phyloP scores from a whole-genome alignment of 495 filamentous ascomycete genomes.

The Penicillium odoratum region DNA sequence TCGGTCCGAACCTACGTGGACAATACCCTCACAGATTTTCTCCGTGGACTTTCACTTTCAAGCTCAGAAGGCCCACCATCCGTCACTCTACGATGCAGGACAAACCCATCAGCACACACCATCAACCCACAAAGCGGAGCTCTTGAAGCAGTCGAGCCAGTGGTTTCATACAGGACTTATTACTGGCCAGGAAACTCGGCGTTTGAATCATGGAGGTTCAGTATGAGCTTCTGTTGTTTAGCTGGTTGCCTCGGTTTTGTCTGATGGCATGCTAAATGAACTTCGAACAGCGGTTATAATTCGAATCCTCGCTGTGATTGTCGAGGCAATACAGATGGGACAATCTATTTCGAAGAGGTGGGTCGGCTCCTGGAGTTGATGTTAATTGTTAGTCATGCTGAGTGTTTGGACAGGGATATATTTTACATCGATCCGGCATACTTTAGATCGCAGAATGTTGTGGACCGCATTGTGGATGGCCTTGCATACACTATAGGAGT shows the following conservation, averaged over 20 bases:
- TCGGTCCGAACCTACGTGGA: slow-evolving; percentile 37
- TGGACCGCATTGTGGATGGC: slow-evolving; percentile 80
- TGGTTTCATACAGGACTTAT: slow-evolving; percentile 29
- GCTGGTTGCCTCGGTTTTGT: not conserved
- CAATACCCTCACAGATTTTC: slow-evolving; percentile 24
- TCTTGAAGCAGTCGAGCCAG: slow-evolving; percentile 22
- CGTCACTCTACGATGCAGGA: slow-evolving; percentile 35
- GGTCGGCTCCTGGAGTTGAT: not conserved
- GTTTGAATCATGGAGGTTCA: slow-evolving; percentile 66
- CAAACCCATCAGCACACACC: slow-evolving; percentile 19
- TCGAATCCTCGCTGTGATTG: slow-evolving; percentile 68
- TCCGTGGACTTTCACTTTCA: slow-evolving; percentile 28
- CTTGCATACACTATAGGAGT: slow-evolving; percentile 69
- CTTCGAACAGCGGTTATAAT: slow-evolving; percentile 55
- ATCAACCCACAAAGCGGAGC: slow-evolving; percentile 34
- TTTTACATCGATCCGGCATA: slow-evolving; percentile 84
- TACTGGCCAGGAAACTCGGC: slow-evolving; percentile 59
- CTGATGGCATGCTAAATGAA: not conserved
- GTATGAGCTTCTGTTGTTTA: slow-evolving; percentile 35
- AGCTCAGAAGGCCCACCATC: slow-evolving; percentile 29
- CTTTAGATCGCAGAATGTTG: slow-evolving; percentile 72
- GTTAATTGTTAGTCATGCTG: not conserved
- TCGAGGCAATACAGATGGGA: slow-evolving; percentile 63
- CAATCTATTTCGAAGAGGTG: slow-evolving; percentile 78
- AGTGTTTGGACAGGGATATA: slow-evolving; percentile 64